Evolutionary conservation across 2,329 filamentous ascomycete genomes (phyloP).

Genomic region (Fusarium vanettenii): DNA sequence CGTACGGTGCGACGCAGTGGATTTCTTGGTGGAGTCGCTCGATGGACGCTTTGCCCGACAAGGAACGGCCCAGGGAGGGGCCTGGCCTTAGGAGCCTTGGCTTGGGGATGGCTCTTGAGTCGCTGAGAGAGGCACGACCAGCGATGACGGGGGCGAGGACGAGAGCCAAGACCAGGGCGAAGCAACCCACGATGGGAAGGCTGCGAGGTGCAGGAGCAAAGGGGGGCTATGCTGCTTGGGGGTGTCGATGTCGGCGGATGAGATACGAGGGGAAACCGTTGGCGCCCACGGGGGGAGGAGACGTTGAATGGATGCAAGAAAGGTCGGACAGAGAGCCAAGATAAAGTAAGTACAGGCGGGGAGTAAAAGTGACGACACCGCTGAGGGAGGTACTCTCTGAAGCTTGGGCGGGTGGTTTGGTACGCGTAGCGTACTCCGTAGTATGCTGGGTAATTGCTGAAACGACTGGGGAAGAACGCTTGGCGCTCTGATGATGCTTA

Average conservation of each 20-base stretch:
- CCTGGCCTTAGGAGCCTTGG: conserved; percentile 13
- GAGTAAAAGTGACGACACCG: conserved; percentile 28
- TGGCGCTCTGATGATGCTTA: background rate
- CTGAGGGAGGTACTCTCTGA: conserved; percentile 16
- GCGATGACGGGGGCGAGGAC: conserved; percentile 21
- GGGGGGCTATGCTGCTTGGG: conserved; percentile 9
- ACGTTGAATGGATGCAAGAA: conserved; percentile 16
- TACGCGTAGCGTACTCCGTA: background rate
- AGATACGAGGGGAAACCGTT: conserved; percentile 24
- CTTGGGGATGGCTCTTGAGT: conserved; percentile 18
- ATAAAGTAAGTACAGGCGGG: background rate
- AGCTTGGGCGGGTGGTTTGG: background rate
- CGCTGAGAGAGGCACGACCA: conserved; percentile 9
- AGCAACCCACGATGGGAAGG: conserved; percentile 8
- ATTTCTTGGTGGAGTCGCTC: conserved; percentile 33
- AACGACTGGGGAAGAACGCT: conserved; percentile 10
- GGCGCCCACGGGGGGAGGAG: background rate
- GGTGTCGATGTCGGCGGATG: conserved; percentile 7
- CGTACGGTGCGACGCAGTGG: conserved; percentile 30
- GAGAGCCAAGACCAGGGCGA: conserved; percentile 27
- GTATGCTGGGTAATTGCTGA: background rate
- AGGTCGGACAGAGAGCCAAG: background rate
- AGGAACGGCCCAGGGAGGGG: conserved; percentile 29
- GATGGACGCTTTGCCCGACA: conserved; percentile 39
- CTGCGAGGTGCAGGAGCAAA: background rate